Evolutionary conservation across 176 grass and related monocot species (phyloP), one percentile per base, ranked within the genome.

Genomic region (Oryza meyeriana): DNA sequence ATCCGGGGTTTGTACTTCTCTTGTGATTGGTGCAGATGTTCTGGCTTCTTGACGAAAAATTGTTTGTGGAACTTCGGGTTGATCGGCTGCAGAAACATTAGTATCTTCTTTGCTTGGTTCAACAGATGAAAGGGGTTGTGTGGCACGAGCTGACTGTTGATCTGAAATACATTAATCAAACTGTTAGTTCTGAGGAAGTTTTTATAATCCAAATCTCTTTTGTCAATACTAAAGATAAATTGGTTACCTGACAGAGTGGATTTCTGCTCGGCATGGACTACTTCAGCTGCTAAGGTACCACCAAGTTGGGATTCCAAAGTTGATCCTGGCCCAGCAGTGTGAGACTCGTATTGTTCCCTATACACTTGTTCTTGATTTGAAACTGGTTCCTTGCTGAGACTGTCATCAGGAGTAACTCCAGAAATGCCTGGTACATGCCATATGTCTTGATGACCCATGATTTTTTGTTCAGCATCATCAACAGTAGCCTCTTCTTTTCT

Each of bases 31-130:
- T 50, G 24, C 10, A 65, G 81, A 61, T 69, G 87, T 62, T 14
- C 38, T 84, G 20, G 50, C 18, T 63, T 89, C 4, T 40, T 84
- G 61, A 57, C 2, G 76, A 79, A 69, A 68, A 25, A 47, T 62
- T 48, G 61, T 22, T 2, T 20, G 12, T 31, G 29, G 40, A 35
- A 65, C 40, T 17, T 10, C 73, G 0, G 3, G 10, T 65, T 65
- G 29, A 36, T 65, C 59, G 20, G 8, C 30, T 12, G 29, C 5
- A 6, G 29, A 71, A 83, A 10, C 39, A 74, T 65, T 4, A 9
- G 14, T 20, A 31, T 65, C 29, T 36, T 64, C 29, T 65, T 36
- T 47, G 20, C 29, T 83, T 40, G 59, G 59, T 65, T 65, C 70
- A 52, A 61, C 41, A 38, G 30, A 48, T 50, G 59, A 16, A 48